Conservation (phyloP, 208 protist species). For the Trypanosoma rangeli region DNA sequence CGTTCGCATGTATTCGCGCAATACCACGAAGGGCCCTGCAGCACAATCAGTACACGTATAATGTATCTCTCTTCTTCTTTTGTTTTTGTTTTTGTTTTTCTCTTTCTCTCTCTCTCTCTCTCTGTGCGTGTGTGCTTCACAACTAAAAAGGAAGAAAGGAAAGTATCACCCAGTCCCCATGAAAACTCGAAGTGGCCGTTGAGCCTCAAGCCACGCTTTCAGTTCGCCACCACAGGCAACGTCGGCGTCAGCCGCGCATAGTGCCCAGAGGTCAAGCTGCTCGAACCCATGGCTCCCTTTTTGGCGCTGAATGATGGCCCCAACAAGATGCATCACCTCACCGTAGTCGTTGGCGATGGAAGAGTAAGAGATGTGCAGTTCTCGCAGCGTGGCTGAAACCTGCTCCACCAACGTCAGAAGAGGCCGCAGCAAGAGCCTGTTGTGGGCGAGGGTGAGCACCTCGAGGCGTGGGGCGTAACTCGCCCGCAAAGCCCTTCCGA, state of each 20-base stretch:
- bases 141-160: conserved; percentile 8
- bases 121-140: background rate
- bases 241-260: conserved; percentile 6
- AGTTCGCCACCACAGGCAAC: conserved; percentile 10
- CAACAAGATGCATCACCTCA: conserved; percentile 45
- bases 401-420: conserved; percentile 64
- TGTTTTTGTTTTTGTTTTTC: too few species aligned
- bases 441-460: conserved; percentile 53
- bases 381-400: conserved; percentile 36
- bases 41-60: too few species aligned
- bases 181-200: conserved; percentile 31
- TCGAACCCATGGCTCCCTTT: conserved; percentile 25
- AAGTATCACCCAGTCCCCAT: conserved; percentile 6
- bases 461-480: conserved; percentile 46
- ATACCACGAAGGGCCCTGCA: too few species aligned
- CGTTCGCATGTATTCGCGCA: too few species aligned
- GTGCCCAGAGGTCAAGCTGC: conserved; percentile 31
- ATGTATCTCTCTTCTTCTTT: too few species aligned
- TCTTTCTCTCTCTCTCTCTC: too few species aligned
- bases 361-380: conserved; percentile 46
- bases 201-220: conserved; percentile 29
- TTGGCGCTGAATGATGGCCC: conserved; percentile 50
- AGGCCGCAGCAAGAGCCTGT: conserved; percentile 49
- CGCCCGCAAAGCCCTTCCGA: conserved; percentile 62
- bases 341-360: conserved; percentile 42